A percentile compares a stretch with the other conserved stretches of the same genome.
These are phyloP conservation scores for Micractinium conductrix DNA, from an alignment of 139 green algal genomes.

Conservation along the genomic window DNA sequence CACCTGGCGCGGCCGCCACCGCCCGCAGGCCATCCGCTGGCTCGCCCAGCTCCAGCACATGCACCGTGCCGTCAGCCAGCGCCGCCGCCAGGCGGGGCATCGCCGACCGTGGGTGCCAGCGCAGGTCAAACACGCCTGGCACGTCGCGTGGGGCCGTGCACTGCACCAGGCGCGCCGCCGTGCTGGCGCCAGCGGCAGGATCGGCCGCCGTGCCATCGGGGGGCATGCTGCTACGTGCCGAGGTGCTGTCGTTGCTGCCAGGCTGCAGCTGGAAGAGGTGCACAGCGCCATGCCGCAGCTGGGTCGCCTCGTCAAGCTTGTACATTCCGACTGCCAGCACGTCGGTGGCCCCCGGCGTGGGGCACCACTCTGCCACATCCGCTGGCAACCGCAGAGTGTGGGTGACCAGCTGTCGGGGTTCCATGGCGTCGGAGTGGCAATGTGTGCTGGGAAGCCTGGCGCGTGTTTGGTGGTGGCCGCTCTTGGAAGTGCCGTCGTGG, in stretches of 20 bases:
- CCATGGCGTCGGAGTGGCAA: too few relatives aligned
- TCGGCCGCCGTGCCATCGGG: too few relatives aligned
- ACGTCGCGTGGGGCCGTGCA: not conserved
- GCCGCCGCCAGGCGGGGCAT: constrained; percentile 32
- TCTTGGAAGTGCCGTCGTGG: too few relatives aligned
- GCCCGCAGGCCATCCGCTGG: not conserved
- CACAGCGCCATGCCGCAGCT: constrained; percentile 52
- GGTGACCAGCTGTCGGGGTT: too few relatives aligned
- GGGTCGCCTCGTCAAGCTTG: constrained; percentile 66
- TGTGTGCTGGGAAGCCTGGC: too few relatives aligned
- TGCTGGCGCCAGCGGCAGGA: too few relatives aligned
- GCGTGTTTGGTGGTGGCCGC: too few relatives aligned
- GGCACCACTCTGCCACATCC: constrained; percentile 42
- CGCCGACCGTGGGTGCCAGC: constrained; percentile 26
- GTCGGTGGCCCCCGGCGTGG: not conserved
- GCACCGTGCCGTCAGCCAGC: constrained; percentile 39
- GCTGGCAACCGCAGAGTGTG: not conserved
- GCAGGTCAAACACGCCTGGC: constrained; percentile 45
- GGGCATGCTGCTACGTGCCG: too few relatives aligned
- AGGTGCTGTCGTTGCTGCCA: too few relatives aligned
- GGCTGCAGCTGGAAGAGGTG: constrained; percentile 49
- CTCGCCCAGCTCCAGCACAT: not conserved
- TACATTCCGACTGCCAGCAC: constrained; percentile 74
- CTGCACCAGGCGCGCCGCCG: constrained; percentile 1
- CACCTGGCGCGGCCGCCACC: not conserved